Conservation (phyloP, 1,284 basidiomycete genomes). For the Tetrapyrgos nigripes region DNA sequence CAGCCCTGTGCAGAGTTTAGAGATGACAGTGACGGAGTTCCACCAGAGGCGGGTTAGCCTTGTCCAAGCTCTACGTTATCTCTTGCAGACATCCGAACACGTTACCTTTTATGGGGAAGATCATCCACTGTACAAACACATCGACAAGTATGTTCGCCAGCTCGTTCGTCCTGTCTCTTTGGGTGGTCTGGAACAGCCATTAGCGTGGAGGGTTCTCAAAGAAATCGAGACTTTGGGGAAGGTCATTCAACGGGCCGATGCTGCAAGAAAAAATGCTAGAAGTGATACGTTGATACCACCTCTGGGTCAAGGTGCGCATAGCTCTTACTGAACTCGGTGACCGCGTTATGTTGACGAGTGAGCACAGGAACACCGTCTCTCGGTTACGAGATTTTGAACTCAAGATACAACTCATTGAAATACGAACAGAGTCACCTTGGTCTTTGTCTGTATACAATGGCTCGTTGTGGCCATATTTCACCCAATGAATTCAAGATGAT, state of each 20-base stretch:
- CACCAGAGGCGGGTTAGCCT: conserved; percentile 72
- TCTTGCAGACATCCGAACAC: conserved; percentile 49
- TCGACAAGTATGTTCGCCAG: conserved; percentile 61
- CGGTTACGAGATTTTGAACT: conserved; percentile 68
- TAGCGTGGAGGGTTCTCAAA: conserved; percentile 64
- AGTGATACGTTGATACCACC: conserved; percentile 61
- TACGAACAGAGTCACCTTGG: conserved; percentile 75
- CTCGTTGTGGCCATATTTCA: conserved; percentile 67
- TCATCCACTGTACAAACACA: conserved; percentile 49
- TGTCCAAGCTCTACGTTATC: conserved; percentile 63
- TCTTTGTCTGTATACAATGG: conserved; percentile 64
- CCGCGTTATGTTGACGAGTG: background rate
- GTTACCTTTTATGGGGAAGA: conserved; percentile 46
- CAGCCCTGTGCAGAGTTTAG: conserved; percentile 58
- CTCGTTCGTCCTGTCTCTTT: conserved; percentile 47
- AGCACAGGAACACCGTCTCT: conserved; percentile 47
- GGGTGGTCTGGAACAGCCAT: conserved; percentile 41
- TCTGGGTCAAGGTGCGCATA: conserved; percentile 53
- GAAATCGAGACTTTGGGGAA: conserved; percentile 66
- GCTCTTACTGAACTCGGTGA: background rate
- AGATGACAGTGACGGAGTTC: conserved; percentile 68
- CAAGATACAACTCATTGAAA: conserved; percentile 72
- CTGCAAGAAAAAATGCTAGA: conserved; percentile 64
- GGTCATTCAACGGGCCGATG: conserved; percentile 58
- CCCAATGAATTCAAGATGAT: conserved; percentile 63